These are phyloP conservation scores for Lactifluus subvellereus DNA, from an alignment of 768 basidiomycete species.

Conservation along the genomic window DNA sequence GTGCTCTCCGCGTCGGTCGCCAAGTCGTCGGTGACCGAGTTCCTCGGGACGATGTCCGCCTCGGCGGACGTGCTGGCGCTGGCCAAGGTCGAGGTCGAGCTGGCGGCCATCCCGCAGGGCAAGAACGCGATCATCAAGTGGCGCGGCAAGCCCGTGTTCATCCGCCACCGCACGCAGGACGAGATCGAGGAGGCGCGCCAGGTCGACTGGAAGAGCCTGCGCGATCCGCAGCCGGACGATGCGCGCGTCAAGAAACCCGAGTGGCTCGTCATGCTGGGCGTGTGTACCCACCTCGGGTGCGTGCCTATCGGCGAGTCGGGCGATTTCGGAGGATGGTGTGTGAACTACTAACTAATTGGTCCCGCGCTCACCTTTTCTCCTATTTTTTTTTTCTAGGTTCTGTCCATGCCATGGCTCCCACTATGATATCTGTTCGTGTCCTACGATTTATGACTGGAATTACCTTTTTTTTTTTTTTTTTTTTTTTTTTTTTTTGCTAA, in stretches of 20 bases:
- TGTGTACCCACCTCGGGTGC: slow-evolving; percentile 97
- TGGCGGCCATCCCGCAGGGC: slow-evolving; percentile 87
- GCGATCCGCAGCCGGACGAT: slow-evolving; percentile 92
- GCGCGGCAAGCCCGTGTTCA: slow-evolving; percentile 99
- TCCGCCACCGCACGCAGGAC: slow-evolving; percentile 85
- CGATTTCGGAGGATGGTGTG: slow-evolving; percentile 95
- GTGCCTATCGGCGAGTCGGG: slow-evolving; percentile 97
- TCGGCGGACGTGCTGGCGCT: slow-evolving; percentile 97
- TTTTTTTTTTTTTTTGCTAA: slow-evolving; percentile 6
- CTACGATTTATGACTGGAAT: slow-evolving; percentile 7
- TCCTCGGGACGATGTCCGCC: slow-evolving; percentile 93
- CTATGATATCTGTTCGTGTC: slow-evolving; percentile 82
- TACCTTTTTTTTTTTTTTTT: not conserved
- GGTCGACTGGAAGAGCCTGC: slow-evolving; percentile 76
- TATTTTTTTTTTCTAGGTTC: slow-evolving; percentile 49
- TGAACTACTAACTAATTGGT: slow-evolving; percentile 14
- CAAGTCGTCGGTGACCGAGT: slow-evolving; percentile 90
- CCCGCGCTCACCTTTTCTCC: not conserved
- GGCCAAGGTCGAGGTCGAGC: slow-evolving; percentile 95
- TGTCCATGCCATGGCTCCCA: slow-evolving; percentile 99
- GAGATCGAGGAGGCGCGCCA: slow-evolving; percentile 92
- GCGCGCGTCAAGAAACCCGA: slow-evolving; percentile 89
- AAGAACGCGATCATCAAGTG: slow-evolving; percentile 98
- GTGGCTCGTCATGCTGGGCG: slow-evolving; percentile 90
- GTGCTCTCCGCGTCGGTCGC: slow-evolving; percentile 91